These are phyloP conservation scores for Torulaspora indica DNA, from an alignment of 805 yeast genomes.

Conservation along the genomic window DNA sequence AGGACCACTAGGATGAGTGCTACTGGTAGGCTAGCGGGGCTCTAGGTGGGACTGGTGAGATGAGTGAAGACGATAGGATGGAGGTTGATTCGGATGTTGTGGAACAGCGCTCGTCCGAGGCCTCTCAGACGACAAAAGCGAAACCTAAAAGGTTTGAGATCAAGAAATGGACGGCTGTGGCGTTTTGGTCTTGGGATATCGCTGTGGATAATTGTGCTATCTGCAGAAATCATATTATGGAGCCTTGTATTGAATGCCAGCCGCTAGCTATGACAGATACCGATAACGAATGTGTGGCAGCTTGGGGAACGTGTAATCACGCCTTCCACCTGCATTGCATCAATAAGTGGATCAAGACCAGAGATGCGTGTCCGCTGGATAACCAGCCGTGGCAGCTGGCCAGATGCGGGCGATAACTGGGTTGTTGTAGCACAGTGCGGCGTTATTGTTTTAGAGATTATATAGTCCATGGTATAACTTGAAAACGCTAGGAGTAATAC, in stretches of 20 bases:
- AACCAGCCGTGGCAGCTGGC: constrained; percentile 81
- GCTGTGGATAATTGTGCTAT: constrained; percentile 96
- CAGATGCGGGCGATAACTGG: constrained; percentile 71
- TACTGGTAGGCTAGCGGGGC: neutral
- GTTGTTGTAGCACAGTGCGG: neutral
- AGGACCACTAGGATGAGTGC: neutral
- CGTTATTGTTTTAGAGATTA: constrained; percentile 1
- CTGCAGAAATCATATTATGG: constrained; percentile 97
- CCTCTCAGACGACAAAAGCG: constrained; percentile 17
- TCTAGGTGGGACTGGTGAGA: neutral
- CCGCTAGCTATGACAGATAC: constrained; percentile 62
- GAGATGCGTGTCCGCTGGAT: constrained; percentile 96
- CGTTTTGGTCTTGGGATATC: constrained; percentile 99
- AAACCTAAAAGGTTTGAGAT: constrained; percentile 79
- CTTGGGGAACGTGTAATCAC: constrained; percentile 96
- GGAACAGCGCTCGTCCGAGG: constrained; percentile 4
- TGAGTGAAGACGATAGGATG: constrained; percentile 27
- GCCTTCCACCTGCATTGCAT: constrained; percentile 99
- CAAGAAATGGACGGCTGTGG: constrained; percentile 98
- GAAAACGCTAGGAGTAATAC: constrained; percentile 30
- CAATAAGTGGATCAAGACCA: constrained; percentile 87
- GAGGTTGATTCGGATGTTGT: constrained; percentile 24
- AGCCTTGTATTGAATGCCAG: constrained; percentile 95
- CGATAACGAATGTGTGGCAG: constrained; percentile 80
- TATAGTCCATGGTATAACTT: neutral